These are phyloP conservation scores for Fomitopsis pinicola DNA, from an alignment of 1,284 basidiomycete genomes.

Conservation along the genomic window DNA sequence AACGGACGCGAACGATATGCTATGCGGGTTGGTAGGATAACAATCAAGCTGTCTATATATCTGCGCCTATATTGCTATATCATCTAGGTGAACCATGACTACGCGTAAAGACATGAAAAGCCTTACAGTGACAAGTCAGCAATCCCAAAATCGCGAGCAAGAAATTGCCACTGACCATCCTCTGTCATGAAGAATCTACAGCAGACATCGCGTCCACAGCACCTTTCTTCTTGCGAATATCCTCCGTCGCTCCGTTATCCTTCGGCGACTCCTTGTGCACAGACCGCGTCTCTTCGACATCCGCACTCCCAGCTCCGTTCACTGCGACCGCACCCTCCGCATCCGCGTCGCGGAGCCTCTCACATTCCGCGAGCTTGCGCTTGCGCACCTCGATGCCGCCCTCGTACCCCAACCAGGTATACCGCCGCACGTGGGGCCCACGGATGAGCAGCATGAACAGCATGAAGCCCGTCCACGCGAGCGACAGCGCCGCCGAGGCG, in stretches of 20 bases:
- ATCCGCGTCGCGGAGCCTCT: constrained; percentile 1
- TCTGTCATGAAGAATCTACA: too few species aligned
- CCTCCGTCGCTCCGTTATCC: background rate
- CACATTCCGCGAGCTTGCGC: constrained; percentile 6
- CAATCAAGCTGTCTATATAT: too few species aligned
- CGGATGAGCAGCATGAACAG: constrained; percentile 36
- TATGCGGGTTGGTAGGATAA: too few species aligned
- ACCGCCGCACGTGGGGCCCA: constrained; percentile 36
- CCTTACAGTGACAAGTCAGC: too few species aligned
- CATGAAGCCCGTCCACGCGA: constrained; percentile 41
- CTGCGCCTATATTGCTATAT: too few species aligned
- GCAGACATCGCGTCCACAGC: too few species aligned
- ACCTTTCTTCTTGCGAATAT: too few species aligned
- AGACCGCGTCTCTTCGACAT: background rate
- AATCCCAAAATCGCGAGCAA: too few species aligned
- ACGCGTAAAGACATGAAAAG: too few species aligned
- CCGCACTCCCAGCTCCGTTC: background rate
- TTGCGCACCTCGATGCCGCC: constrained; percentile 29
- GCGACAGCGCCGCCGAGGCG: constrained; percentile 26
- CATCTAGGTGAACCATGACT: too few species aligned
- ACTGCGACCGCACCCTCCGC: constrained; percentile 2
- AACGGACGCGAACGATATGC: too few species aligned
- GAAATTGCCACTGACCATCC: too few species aligned
- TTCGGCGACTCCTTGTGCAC: background rate
- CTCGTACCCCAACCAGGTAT: constrained; percentile 38